Evolutionary conservation across 768 basidiomycete genomes (phyloP).

Genomic region (Porphyrellus cyaneotinctus): DNA sequence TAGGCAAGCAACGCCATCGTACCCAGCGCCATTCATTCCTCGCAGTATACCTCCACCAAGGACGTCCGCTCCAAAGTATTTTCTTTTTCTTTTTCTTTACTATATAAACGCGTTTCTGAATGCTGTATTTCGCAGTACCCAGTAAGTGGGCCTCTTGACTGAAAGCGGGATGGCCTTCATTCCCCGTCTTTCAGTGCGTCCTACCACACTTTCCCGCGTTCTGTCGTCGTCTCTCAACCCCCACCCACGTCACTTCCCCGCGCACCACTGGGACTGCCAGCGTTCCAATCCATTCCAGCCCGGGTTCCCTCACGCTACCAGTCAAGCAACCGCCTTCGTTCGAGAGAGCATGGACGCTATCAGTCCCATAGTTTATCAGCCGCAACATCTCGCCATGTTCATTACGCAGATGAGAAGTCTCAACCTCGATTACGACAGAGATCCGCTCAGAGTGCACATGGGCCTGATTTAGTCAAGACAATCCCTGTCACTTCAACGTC

Average conservation of each 20-base stretch:
- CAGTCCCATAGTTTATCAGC: conserved; percentile 14
- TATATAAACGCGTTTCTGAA: conserved; percentile 4
- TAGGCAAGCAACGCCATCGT: conserved; percentile 17
- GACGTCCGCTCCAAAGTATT: conserved; percentile 19
- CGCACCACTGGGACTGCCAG: conserved; percentile 4
- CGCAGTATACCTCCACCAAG: conserved; percentile 18
- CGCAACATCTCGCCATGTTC: conserved; percentile 22
- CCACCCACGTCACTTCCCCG: neutral
- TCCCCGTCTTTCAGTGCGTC: conserved; percentile 15
- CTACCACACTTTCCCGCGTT: conserved; percentile 29
- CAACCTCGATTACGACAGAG: conserved; percentile 10
- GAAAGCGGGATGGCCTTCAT: conserved; percentile 11
- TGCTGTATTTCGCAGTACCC: conserved; percentile 9
- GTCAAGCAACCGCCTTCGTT: neutral
- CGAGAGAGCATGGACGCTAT: neutral
- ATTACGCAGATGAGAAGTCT: conserved; percentile 19
- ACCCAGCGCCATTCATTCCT: conserved; percentile 18
- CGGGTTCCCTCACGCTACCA: conserved; percentile 6
- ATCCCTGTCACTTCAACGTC: conserved; percentile 2
- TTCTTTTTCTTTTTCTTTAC: neutral
- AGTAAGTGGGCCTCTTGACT: conserved; percentile 23
- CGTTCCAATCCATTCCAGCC: conserved; percentile 2
- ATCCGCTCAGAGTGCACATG: conserved; percentile 6
- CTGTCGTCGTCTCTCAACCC: conserved; percentile 1
- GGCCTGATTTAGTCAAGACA: neutral